Conservation (phyloP, 495 filamentous ascomycete species). For the Hypoxylon perforatum region DNA sequence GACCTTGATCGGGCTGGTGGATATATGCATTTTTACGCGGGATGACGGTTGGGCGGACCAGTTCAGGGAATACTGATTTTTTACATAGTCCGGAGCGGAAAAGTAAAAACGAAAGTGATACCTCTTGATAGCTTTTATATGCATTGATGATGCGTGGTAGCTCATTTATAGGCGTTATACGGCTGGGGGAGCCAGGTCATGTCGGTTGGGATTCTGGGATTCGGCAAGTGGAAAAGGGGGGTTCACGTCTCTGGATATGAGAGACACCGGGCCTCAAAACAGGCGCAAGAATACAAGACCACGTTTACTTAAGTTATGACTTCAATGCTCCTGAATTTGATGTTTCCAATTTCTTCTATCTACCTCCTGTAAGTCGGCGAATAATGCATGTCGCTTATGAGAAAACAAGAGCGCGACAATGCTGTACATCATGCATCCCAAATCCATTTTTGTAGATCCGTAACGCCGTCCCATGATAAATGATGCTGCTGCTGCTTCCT, state of each 20-base stretch:
- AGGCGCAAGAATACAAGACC: neutral
- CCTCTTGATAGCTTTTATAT: slow-evolving; percentile 35
- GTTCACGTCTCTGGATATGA: slow-evolving; percentile 23
- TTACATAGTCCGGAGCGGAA: slow-evolving; percentile 37
- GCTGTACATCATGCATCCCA: slow-evolving; percentile 3
- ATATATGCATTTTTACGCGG: neutral
- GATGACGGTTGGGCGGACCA: slow-evolving; percentile 2
- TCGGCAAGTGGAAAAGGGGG: slow-evolving; percentile 11
- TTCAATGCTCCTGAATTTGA: neutral
- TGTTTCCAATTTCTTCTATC: neutral
- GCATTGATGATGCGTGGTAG: slow-evolving; percentile 29
- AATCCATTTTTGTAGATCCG: slow-evolving; percentile 34
- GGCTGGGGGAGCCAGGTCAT: slow-evolving; percentile 29
- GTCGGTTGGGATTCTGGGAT: slow-evolving; percentile 17
- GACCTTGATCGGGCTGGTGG: neutral
- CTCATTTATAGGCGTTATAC: slow-evolving; percentile 41
- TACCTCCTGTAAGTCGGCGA: neutral
- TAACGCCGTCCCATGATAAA: slow-evolving; percentile 34
- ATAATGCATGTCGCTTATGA: neutral
- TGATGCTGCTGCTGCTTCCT: neutral
- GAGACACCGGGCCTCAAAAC: neutral
- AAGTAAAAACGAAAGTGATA: slow-evolving; percentile 36
- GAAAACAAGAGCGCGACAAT: neutral
- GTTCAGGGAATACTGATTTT: slow-evolving; percentile 16
- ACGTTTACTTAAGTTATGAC: neutral